Conservation (phyloP, 2,329 filamentous ascomycete species). For the Coccinonectria pachysandricola region DNA sequence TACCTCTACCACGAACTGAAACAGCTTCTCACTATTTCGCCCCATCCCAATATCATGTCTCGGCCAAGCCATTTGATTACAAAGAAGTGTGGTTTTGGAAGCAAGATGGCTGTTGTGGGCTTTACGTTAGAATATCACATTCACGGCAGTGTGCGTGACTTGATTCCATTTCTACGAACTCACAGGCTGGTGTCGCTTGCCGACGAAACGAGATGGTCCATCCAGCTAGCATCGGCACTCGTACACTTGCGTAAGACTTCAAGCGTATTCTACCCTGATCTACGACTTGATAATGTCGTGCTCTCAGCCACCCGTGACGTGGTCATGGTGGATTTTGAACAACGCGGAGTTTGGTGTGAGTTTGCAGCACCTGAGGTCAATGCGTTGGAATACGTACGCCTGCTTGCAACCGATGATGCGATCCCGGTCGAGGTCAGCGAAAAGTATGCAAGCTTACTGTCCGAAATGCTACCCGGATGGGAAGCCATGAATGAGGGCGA, state of each 20-base stretch:
- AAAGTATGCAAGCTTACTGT: conserved; percentile 32
- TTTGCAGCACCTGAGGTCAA: conserved; percentile 52
- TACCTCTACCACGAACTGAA: conserved; percentile 53
- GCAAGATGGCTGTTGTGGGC: conserved; percentile 44
- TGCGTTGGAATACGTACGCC: conserved; percentile 46
- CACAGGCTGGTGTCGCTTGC: conserved; percentile 31
- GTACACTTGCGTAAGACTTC: conserved; percentile 37
- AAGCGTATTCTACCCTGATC: conserved; percentile 44
- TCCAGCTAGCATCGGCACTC: conserved; percentile 41
- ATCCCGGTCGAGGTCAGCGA: conserved; percentile 29
- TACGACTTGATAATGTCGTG: conserved; percentile 50
- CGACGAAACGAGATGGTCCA: conserved; percentile 43
- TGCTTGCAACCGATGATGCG: conserved; percentile 40
- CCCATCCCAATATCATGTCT: conserved; percentile 43
- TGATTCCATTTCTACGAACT: conserved; percentile 40
- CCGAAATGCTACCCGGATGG: conserved; percentile 36
- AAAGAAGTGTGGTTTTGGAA: conserved; percentile 45
- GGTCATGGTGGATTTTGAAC: conserved; percentile 52
- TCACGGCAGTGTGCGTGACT: conserved; percentile 45
- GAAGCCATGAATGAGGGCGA: conserved; percentile 29
- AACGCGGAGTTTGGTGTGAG: conserved; percentile 52
- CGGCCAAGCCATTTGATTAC: conserved; percentile 43
- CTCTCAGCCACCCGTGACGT: conserved; percentile 35
- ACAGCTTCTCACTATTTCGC: conserved; percentile 39
- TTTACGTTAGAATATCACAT: conserved; percentile 46